Base-by-base conservation (phyloP, 2,329 filamentous ascomycete species). In the Aspergillus awamori region DNA sequence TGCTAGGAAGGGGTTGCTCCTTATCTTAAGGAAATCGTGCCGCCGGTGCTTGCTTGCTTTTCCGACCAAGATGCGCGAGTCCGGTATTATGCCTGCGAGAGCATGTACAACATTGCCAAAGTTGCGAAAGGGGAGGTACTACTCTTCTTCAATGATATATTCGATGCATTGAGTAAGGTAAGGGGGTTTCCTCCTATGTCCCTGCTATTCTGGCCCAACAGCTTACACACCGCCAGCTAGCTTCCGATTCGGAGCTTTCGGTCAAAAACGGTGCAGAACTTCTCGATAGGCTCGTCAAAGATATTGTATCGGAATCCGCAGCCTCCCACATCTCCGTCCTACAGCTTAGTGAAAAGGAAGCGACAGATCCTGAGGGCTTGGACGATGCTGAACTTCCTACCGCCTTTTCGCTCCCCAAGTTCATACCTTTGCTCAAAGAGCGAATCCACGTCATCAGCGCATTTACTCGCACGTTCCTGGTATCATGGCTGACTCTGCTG, bases 21-120 rank as follows among this genome's bases (percentile, higher is more conserved):
- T 63, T 97, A 98, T 75, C 85, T 99, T 54, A 89, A 93, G 73
- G 89, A 93, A 70, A 98, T 99, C 69, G 94, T 99, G 0, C 94
- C 94, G 49, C 96, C 96, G 3, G 95, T 99, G 5, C 85, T 99
- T 49, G 95, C 95, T 56, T 99, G 96, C 82, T 99, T 99, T 78
- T 92, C 91, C 60, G 96, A 99, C 70, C 95, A 98, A 81, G 95
- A 99, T 89, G 93, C 95, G 28, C 87, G 95, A 61, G 95, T 98
- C 33, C 87, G 95, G 66, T 99, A 99, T 77, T 99, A 99, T 79
- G 95, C 95, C 24, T 99, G 95, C 79, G 95, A 99, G 81, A 96
- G 93, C 77, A 99, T 99, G 95, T 99, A 99, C 81, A 99, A 99
- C 78, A 99, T 99, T 74, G 93, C 95, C 73, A 99, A 99, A 80